A percentile compares a stretch with the other conserved stretches of the same genome.
These are phyloP conservation scores for Trichoderma guizhouense DNA, from an alignment of 2,329 filamentous ascomycete genomes.

Conservation along the genomic window DNA sequence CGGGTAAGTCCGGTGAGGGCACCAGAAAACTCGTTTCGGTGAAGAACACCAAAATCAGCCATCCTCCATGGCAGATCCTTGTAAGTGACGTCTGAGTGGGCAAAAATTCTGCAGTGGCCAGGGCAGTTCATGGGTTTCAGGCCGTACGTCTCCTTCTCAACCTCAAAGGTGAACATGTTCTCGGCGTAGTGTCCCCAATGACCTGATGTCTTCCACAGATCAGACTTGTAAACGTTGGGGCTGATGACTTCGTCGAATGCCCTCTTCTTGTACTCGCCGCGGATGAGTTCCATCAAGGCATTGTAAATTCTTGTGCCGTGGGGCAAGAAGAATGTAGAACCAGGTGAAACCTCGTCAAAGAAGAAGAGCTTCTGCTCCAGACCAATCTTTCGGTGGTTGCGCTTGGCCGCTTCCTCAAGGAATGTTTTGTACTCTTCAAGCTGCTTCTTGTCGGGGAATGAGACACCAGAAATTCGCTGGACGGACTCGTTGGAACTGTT, in stretches of 20 bases:
- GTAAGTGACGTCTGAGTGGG: slow-evolving; percentile 79
- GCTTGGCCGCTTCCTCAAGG: slow-evolving; percentile 95
- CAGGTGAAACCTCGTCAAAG: slow-evolving; percentile 91
- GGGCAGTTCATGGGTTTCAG: slow-evolving; percentile 99
- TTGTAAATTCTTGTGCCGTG: slow-evolving; percentile 95
- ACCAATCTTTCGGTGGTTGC: slow-evolving; percentile 90
- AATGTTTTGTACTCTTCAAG: slow-evolving; percentile 93
- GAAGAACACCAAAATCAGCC: slow-evolving; percentile 92
- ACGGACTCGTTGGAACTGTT: slow-evolving; percentile 92
- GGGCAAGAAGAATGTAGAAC: slow-evolving; percentile 87
- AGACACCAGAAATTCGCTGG: slow-evolving; percentile 94
- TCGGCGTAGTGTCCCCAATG: slow-evolving; percentile 87
- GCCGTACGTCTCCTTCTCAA: slow-evolving; percentile 70
- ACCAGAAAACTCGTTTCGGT: slow-evolving; percentile 92
- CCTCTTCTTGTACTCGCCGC: slow-evolving; percentile 85
- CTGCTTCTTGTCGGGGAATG: slow-evolving; percentile 91
- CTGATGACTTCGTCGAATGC: slow-evolving; percentile 94
- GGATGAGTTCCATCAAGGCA: slow-evolving; percentile 74
- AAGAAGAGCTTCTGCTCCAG: slow-evolving; percentile 97
- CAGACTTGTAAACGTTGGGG: slow-evolving; percentile 90
- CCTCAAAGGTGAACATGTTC: slow-evolving; percentile 76
- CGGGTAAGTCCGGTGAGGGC: slow-evolving; percentile 87
- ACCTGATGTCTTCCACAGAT: slow-evolving; percentile 90
- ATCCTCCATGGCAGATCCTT: slow-evolving; percentile 82
- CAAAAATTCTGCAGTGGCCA: slow-evolving; percentile 86